Evolutionary conservation across 2,329 filamentous ascomycete genomes (phyloP).

Genomic region (Aspergillus sclerotialis): DNA sequence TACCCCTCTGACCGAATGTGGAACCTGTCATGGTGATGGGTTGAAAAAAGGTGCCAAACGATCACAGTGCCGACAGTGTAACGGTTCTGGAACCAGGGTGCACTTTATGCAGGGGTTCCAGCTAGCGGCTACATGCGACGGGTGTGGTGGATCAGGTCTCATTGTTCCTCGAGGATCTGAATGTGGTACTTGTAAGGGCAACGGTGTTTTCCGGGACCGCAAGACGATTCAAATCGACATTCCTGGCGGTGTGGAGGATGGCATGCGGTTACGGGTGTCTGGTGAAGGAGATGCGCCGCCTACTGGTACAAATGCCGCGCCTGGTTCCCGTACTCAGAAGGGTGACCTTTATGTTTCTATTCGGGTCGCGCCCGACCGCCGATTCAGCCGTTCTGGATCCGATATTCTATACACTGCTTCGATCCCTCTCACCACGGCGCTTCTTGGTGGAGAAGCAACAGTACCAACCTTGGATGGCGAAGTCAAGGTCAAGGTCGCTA

Average conservation of each 20-base stretch:
- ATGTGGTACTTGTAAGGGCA: constrained; percentile 71
- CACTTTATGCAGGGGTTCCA: constrained; percentile 93
- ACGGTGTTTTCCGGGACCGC: constrained; percentile 75
- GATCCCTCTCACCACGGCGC: constrained; percentile 84
- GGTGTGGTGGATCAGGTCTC: constrained; percentile 72
- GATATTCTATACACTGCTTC: constrained; percentile 90
- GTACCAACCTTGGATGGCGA: constrained; percentile 87
- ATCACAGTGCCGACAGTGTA: constrained; percentile 69
- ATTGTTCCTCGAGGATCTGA: constrained; percentile 72
- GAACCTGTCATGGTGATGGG: constrained; percentile 75
- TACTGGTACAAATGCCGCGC: constrained; percentile 61
- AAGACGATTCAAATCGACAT: constrained; percentile 86
- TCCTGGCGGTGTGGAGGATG: constrained; percentile 90
- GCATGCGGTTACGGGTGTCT: constrained; percentile 80
- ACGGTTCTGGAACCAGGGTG: constrained; percentile 77
- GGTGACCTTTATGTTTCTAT: constrained; percentile 92
- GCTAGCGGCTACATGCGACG: constrained; percentile 81
- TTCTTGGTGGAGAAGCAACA: constrained; percentile 82
- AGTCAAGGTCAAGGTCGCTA: constrained; percentile 83
- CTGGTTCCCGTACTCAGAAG: constrained; percentile 58
- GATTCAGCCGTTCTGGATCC: constrained; percentile 79
- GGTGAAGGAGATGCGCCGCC: constrained; percentile 82
- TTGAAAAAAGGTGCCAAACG: constrained; percentile 73
- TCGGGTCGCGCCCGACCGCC: constrained; percentile 77
- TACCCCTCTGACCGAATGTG: constrained; percentile 72